Base-by-base conservation (phyloP, 164 flowering plant genomes). In the Houttuynia cordata region DNA sequence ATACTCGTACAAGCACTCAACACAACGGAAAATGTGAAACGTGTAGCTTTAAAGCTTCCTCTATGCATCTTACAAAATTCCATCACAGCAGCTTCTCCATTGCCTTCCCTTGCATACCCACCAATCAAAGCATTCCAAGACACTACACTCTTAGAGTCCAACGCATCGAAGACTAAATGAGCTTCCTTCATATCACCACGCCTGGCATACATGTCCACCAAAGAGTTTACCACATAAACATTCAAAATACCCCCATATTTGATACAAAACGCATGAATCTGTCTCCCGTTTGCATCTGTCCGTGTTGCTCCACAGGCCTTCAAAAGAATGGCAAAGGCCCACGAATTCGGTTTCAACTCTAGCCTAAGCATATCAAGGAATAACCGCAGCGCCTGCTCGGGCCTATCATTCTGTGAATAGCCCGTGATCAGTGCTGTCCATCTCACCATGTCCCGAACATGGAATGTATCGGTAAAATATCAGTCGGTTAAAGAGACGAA, bases 61-160 rank as follows among this genome's bases (percentile, higher is more conserved):
- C 79, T 71, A 50, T 74, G 76, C 94, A 86, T 86, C 71, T 65
- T 64, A 64, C 57, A 58, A 51, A 84, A 80, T 37, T 79, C 25
- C n/a, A 8, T n/a, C 58, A 86, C 56, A n/a, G 82, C 84, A 30
- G 64, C 42, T 51, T 78, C 86, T 51, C 75, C 86, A 34, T 79
- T 78, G 50, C 73, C 73, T 67, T 76, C 79, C 74, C 85, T 77
- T 6, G 87, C 91, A 77, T 80, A 67, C 40, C 83, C 84, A 23
- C 88, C 85, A 71, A 87, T 85, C 68, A 87, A 64, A 64, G 95
- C 87, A 76, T 85, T 87, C 88, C 88, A 87, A 52, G 84, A 79
- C 13, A 85, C 94, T 63, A 80, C 88, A 64, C 81, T 87, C 69
- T 73, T 82, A 7, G 59, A 63, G 24, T 25, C 63, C 66, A 84